A percentile compares a stretch with the other conserved stretches of the same genome.
Conservation (phyloP, 2,329 filamentous ascomycete genomes). For the Claviceps citrina region DNA sequence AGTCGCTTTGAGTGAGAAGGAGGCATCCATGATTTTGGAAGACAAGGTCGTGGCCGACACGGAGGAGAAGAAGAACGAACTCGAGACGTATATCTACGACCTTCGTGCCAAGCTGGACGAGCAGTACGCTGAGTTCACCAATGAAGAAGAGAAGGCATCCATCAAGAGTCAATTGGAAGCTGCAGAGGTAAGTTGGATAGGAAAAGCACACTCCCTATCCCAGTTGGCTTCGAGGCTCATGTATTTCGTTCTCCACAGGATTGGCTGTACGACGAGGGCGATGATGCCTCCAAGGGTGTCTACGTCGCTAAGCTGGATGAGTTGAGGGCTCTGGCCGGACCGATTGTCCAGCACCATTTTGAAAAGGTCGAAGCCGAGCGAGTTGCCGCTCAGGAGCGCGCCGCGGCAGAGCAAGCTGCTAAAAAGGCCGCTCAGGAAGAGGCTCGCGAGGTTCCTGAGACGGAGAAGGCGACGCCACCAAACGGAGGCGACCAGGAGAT, state of each 20-base stretch:
- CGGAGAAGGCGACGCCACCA: slow-evolving; percentile 33
- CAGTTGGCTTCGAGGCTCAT: slow-evolving; percentile 4
- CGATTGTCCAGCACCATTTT: slow-evolving; percentile 85
- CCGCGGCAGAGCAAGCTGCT: slow-evolving; percentile 63
- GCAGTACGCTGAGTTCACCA: slow-evolving; percentile 75
- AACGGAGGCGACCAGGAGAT: slow-evolving; percentile 44
- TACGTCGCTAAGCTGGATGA: slow-evolving; percentile 95
- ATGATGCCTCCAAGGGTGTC: slow-evolving; percentile 83
- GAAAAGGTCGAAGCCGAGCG: slow-evolving; percentile 87
- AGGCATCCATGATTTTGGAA: slow-evolving; percentile 86
- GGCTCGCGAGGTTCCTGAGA: slow-evolving; percentile 37
- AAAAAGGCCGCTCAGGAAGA: slow-evolving; percentile 50
- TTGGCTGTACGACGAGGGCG: slow-evolving; percentile 95
- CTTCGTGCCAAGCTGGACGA: slow-evolving; percentile 90
- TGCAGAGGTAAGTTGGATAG: slow-evolving; percentile 60
- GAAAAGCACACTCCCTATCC: too few species aligned
- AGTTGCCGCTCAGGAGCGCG: slow-evolving; percentile 57
- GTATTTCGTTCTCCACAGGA: slow-evolving; percentile 43
- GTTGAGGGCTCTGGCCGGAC: slow-evolving; percentile 77
- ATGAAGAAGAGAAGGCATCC: slow-evolving; percentile 81
- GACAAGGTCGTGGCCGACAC: slow-evolving; percentile 97
- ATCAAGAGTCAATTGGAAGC: slow-evolving; percentile 69
- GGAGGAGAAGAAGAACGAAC: slow-evolving; percentile 99
- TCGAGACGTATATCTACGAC: slow-evolving; percentile 95
- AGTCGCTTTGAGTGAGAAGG: slow-evolving; percentile 59